Conservation (phyloP, 2,329 filamentous ascomycete genomes). For the Cercospora sp. region DNA sequence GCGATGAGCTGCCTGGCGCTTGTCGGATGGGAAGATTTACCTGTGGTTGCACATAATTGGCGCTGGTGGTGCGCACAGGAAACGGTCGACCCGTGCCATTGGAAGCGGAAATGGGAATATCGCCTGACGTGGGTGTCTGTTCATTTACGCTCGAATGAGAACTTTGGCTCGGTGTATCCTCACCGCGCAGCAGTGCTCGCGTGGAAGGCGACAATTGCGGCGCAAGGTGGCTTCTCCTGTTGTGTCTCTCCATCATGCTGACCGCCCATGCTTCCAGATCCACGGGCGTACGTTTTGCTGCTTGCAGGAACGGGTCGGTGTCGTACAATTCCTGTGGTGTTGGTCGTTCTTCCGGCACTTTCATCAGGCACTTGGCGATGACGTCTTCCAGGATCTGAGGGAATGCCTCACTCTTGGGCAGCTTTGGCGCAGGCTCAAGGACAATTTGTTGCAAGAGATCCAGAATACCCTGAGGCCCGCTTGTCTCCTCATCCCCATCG, state of each 20-base stretch:
- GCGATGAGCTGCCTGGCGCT: conserved; percentile 32
- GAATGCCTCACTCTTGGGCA: conserved; percentile 97
- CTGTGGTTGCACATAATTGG: conserved; percentile 31
- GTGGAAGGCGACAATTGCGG: conserved; percentile 77
- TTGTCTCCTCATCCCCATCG: conserved; percentile 66
- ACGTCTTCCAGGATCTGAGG: conserved; percentile 93
- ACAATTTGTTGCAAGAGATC: conserved; percentile 97
- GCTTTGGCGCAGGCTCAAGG: conserved; percentile 85
- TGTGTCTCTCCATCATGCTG: conserved; percentile 89
- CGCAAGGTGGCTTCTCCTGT: conserved; percentile 89
- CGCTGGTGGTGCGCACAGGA: conserved; percentile 47
- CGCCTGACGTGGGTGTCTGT: conserved; percentile 34
- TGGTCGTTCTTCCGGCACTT: conserved; percentile 82
- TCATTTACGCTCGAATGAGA: conserved; percentile 24
- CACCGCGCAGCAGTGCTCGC: conserved; percentile 67
- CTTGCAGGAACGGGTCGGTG: conserved; percentile 89
- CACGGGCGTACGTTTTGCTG: conserved; percentile 93
- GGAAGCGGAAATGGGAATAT: conserved; percentile 36
- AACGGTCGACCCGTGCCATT: conserved; percentile 40
- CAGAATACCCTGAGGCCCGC: conserved; percentile 84
- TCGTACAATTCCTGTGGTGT: conserved; percentile 94
- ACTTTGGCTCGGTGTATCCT: conserved; percentile 32
- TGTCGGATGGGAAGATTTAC: conserved; percentile 51
- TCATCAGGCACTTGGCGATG: conserved; percentile 92
- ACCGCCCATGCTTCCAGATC: conserved; percentile 92